Percentiles rank a stretch among this genome's conserved stretches.
Evolutionary conservation across 192 early-diverging fungal genomes (phyloP).

Genomic region (Entophlyctis helioformis): DNA sequence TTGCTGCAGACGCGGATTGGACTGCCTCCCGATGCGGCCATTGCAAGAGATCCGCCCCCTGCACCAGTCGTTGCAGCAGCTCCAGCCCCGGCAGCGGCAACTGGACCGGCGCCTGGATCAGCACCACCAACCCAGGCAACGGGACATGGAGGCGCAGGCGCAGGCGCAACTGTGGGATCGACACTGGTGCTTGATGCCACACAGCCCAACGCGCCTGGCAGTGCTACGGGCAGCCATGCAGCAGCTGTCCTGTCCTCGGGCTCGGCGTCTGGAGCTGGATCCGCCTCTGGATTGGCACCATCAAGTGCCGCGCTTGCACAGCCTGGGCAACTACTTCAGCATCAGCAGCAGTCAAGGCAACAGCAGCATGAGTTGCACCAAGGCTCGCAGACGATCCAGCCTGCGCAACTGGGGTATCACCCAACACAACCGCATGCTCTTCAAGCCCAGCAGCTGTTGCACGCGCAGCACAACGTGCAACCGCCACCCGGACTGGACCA

Average conservation of each 20-base stretch:
- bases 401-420: background rate
- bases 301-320: too few relatives aligned
- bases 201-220: too few relatives aligned
- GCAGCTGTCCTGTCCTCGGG: background rate
- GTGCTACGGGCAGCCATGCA: too few relatives aligned
- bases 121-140: background rate
- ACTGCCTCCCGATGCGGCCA: background rate
- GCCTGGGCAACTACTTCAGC: too few relatives aligned
- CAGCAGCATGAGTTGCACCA: too few relatives aligned
- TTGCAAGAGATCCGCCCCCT: background rate
- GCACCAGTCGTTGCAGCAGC: background rate
- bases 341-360: too few relatives aligned
- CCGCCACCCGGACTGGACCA: background rate
- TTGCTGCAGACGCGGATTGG: slow-evolving; percentile 43
- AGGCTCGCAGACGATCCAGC: too few relatives aligned
- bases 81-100: background rate
- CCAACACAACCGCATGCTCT: background rate
- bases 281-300: too few relatives aligned
- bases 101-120: background rate
- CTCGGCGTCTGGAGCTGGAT: background rate
- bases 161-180: background rate
- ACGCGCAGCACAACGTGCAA: background rate
- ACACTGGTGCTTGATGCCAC: background rate
- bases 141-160: background rate
- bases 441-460: background rate